These are phyloP conservation scores for Ambrosiella beaveri DNA, from an alignment of 2,329 filamentous ascomycete species.

Conservation along the genomic window DNA sequence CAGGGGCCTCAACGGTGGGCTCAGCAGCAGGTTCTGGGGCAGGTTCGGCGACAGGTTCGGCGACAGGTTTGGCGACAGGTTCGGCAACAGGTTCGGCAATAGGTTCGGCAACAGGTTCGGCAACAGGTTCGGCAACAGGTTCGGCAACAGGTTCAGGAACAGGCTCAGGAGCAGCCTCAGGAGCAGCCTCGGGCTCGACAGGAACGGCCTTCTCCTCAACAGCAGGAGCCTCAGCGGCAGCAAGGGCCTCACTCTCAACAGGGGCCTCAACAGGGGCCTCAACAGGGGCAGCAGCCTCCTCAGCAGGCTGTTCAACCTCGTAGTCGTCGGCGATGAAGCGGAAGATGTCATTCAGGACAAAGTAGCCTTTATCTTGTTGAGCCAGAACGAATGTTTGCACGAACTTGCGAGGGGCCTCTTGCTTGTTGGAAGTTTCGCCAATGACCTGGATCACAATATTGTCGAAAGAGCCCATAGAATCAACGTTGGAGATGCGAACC, in stretches of 20 bases:
- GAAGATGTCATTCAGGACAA: constrained; percentile 96
- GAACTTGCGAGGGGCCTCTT: constrained; percentile 82
- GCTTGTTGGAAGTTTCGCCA: constrained; percentile 92
- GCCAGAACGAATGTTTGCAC: constrained; percentile 96
- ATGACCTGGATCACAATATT: constrained; percentile 98
- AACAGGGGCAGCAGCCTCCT: constrained; percentile 20
- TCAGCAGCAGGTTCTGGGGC: not conserved
- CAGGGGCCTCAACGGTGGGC: constrained; percentile 2
- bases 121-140: constrained; percentile 41
- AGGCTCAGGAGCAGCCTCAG: constrained; percentile 11
- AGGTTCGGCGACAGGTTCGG: constrained; percentile 1
- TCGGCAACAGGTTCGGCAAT: constrained; percentile 19
- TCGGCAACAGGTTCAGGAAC: constrained; percentile 25
- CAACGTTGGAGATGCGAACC: constrained; percentile 93
- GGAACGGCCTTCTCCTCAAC: constrained; percentile 19
- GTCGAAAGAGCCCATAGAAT: constrained; percentile 79
- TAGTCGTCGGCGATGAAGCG: constrained; percentile 82
- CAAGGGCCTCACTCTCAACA: constrained; percentile 16
- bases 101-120: constrained; percentile 38
- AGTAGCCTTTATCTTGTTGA: constrained; percentile 91
- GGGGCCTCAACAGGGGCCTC: constrained; percentile 18
- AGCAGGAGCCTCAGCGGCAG: constrained; percentile 23
- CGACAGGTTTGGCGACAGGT: not conserved
- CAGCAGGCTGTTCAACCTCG: constrained; percentile 25
- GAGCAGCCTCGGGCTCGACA: not conserved